Base-by-base conservation (phyloP, 768 basidiomycete genomes). In the Thelephora ganbajun region DNA sequence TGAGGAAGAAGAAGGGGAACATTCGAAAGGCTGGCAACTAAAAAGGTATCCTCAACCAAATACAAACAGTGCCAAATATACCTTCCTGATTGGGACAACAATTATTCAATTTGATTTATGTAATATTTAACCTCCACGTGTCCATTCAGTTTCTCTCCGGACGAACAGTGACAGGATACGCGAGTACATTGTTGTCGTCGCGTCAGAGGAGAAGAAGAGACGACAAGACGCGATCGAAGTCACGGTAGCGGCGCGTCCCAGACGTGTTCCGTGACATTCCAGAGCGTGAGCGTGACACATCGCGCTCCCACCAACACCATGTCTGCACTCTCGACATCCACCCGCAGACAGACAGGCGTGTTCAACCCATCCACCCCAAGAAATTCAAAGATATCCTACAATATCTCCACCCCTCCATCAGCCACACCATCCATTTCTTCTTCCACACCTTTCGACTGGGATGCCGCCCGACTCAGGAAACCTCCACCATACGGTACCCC, bases 401-500 rank as follows among this genome's bases (percentile, higher is more conserved):
- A 52, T 56, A 70, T 55, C 62, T 78, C 60, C 69, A 48, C 79
- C 36, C 83, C 74, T 9, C 85, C 74, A 3, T 76, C 74, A 33
- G 64, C 73, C 1, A 79, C 81, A 0, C 79, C 83, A 3, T 89
- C 87, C 2, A 69, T 83, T 43, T 85, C 86, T 5, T 80, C 83
- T 1, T 80, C 82, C 6, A 62, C 72, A 7, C 83, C 87, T 0
- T 91, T 91, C 56, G 87, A 91, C 65, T 90, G 88, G 88, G 81
- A 84, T 26, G 87, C 88, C 0, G 88, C 79, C 11, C 70, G 81
- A n/a, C 70, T 76, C 0, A 69, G 74, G 44, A 71, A 70, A 51
- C 79, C 83, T 3, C 76, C 87, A 3, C 87, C 87, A 2, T 90
- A 83, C 69, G 69, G 68, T 2, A 78, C 79, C 0, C 83, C 83